phyloP scores from a whole-genome alignment of 1,284 basidiomycete genomes.

The Rugosomyces carneus region DNA sequence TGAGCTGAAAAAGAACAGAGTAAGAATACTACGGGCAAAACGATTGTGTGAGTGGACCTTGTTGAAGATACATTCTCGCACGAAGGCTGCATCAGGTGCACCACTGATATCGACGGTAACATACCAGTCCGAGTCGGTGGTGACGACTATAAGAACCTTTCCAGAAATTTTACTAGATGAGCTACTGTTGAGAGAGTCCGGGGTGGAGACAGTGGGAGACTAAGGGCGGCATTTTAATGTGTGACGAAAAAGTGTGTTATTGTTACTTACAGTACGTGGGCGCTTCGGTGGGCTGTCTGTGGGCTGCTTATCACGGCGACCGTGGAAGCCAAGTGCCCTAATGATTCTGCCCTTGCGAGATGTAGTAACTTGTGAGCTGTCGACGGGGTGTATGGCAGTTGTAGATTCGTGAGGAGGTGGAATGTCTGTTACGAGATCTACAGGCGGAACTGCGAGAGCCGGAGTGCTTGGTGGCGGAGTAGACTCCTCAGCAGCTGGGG shows the following conservation, averaged over 20 bases:
- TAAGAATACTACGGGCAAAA: slow-evolving; percentile 10
- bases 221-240: slow-evolving; percentile 17
- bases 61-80: slow-evolving; percentile 80
- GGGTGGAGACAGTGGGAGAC: slow-evolving; percentile 42
- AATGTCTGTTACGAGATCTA: slow-evolving; percentile 35
- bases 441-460: slow-evolving; percentile 38
- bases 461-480: slow-evolving; percentile 64
- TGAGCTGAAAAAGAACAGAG: slow-evolving; percentile 45
- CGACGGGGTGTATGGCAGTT: slow-evolving; percentile 19
- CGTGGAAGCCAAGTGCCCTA: slow-evolving; percentile 23
- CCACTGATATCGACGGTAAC: slow-evolving; percentile 74
- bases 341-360: slow-evolving; percentile 25
- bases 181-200: slow-evolving; percentile 24
- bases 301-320: slow-evolving; percentile 16
- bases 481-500: slow-evolving; percentile 43
- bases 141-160: slow-evolving; percentile 66
- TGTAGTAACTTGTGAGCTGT: slow-evolving; percentile 18
- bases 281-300: slow-evolving; percentile 20
- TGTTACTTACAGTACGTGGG: slow-evolving; percentile 33
- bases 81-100: slow-evolving; percentile 62
- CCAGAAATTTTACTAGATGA: slow-evolving; percentile 30
- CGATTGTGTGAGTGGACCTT: slow-evolving; percentile 49
- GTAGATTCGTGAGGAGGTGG: slow-evolving; percentile 29
- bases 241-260: slow-evolving; percentile 4
- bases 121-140: slow-evolving; percentile 77